These are phyloP conservation scores for Globisporangium ultimum DNA, from an alignment of 352 stramenopile genomes.

Conservation along the genomic window DNA sequence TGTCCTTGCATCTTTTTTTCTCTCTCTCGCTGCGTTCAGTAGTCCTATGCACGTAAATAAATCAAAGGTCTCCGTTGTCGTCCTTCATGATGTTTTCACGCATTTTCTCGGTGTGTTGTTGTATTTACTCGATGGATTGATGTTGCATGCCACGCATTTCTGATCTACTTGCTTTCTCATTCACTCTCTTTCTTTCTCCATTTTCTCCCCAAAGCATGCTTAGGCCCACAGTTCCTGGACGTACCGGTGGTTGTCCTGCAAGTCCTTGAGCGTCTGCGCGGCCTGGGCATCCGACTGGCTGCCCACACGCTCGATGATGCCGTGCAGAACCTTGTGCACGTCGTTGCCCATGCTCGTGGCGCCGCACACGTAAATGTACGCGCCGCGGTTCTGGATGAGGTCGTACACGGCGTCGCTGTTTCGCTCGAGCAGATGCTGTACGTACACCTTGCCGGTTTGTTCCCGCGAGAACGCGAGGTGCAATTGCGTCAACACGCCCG, in stretches of 20 bases:
- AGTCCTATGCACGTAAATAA: too few species aligned
- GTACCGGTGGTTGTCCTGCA: slow-evolving; percentile 89
- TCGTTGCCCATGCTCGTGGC: slow-evolving; percentile 97
- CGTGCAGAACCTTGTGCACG: slow-evolving; percentile 90
- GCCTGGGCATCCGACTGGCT: slow-evolving; percentile 54
- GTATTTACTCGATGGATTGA: too few species aligned
- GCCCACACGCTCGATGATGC: slow-evolving; percentile 77
- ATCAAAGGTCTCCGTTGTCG: too few species aligned
- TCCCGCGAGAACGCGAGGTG: slow-evolving; percentile 96
- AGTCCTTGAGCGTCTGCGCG: slow-evolving; percentile 81
- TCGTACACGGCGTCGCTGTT: slow-evolving; percentile 62
- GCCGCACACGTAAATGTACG: slow-evolving; percentile 98
- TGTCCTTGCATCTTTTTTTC: too few species aligned
- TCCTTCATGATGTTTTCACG: too few species aligned
- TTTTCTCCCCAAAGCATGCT: background rate
- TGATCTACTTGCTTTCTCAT: slow-evolving; percentile 11
- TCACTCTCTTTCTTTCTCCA: background rate
- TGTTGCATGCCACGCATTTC: slow-evolving; percentile 8
- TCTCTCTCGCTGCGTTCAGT: too few species aligned
- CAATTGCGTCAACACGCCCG: slow-evolving; percentile 89
- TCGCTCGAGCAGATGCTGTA: slow-evolving; percentile 94
- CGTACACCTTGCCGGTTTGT: slow-evolving; percentile 94
- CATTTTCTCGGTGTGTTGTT: too few species aligned
- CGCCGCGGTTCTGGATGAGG: slow-evolving; percentile 55
- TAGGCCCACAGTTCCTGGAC: slow-evolving; percentile 96